Percentiles rank a stretch among this genome's conserved stretches.
Conservation (phyloP, 352 stramenopile species). For the Peronospora belbahrii region DNA sequence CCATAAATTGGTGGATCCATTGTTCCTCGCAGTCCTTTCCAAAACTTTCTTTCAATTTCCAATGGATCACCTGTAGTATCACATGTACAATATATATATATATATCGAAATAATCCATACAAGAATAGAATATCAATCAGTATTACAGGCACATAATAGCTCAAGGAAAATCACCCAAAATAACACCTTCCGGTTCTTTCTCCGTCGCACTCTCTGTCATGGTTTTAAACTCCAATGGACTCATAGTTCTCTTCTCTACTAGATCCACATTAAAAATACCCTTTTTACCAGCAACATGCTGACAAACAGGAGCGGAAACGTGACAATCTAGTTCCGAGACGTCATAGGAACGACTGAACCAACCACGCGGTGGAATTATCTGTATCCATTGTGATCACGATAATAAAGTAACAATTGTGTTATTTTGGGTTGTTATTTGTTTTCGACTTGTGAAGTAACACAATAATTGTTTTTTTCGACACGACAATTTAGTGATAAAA, state of each 20-base stretch:
- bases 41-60: conserved; percentile 78
- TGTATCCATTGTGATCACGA: conserved; percentile 3
- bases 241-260: conserved; percentile 76
- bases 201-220: conserved; percentile 32
- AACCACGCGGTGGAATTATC: conserved; percentile 67
- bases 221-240: conserved; percentile 46
- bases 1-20: conserved; percentile 88
- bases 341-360: conserved; percentile 67
- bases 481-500: too few species aligned
- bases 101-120: neutral
- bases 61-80: conserved; percentile 36
- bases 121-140: neutral
- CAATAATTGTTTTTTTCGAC: too few species aligned
- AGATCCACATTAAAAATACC: conserved; percentile 88
- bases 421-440: neutral
- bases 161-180: too few species aligned
- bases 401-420: neutral
- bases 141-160: too few species aligned
- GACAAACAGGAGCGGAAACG: conserved; percentile 62
- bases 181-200: conserved; percentile 25
- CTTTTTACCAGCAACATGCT: conserved; percentile 86
- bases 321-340: conserved; percentile 35
- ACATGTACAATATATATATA: conserved; percentile 16
- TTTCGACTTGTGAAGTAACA: conserved; percentile 88
- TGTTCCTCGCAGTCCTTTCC: conserved; percentile 76